Base-by-base conservation (phyloP, 2,329 filamentous ascomycete species). In the Pyricularia grisea region DNA sequence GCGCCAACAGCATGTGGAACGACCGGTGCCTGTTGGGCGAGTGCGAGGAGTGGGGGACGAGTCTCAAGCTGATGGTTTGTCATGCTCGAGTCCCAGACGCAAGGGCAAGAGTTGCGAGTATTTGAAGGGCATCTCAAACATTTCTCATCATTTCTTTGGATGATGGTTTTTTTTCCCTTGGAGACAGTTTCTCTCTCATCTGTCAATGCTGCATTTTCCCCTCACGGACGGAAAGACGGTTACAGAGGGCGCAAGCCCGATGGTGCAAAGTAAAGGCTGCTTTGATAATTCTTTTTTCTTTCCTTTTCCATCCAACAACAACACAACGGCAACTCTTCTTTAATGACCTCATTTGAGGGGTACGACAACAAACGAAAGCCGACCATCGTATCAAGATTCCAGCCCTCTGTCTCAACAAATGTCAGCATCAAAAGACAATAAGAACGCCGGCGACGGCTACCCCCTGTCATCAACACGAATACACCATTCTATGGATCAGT, bases 11-110 rank as follows among this genome's bases (percentile, higher is more conserved):
- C 77, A 92, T 98, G 73, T 98, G 94, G 90, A 85, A 84, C 65
- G 91, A 97, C 76, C 87, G 85, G 69, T 84, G 85, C 11, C 80
- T 98, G 31, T 81, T 98, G 65, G 82, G 87, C 20, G 95, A 99
- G 80, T 97, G 94, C 75, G 92, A 96, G 79, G 89, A 91, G 77
- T 89, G 91, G 77, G 90, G 91, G 17, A 96, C 94, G 0, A 96
- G 91, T 71, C 90, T 98, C 78, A 93, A 94, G 78, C 84, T 98
- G 74, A 88, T 96, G 78, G 94, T 98, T 70, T 96, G 93, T 73
- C 93, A 97, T 77, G 94, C 93, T 20, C 91, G 94, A 75, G 92
- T 94, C 71, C 93, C 93, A 6, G 83, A 86, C 65, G 74, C 73
- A n/a, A 76, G 78, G 69, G 11, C 67, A 31, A 79, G 84, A 23